Percentiles rank a stretch among this genome's conserved stretches.
phyloP scores from a whole-genome alignment of 148 eudicot genomes.

The Mesembryanthemum crystallinum region DNA sequence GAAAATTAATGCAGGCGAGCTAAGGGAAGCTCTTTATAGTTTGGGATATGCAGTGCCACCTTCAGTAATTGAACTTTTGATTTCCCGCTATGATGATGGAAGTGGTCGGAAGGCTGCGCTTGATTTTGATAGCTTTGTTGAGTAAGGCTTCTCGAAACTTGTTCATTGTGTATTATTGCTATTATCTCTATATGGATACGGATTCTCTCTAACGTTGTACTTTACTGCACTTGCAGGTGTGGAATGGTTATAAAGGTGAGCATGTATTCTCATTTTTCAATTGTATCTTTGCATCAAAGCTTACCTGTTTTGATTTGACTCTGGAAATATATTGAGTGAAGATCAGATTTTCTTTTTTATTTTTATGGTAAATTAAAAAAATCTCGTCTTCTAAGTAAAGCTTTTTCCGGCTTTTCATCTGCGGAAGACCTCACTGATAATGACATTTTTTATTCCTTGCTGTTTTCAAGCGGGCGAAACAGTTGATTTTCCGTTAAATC shows the following conservation, averaged over 20 bases:
- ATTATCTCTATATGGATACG: neutral
- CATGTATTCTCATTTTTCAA: constrained; percentile 12
- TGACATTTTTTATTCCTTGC: neutral
- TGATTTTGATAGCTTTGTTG: constrained; percentile 63
- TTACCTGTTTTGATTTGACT: neutral
- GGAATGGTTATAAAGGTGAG: constrained; percentile 77
- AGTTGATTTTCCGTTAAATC: neutral
- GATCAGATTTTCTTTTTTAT: too few species aligned
- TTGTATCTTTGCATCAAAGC: neutral
- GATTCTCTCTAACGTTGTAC: constrained; percentile 8
- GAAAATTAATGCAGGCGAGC: constrained; percentile 54
- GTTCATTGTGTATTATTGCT: neutral
- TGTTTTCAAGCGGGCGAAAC: neutral
- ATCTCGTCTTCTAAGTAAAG: too few species aligned
- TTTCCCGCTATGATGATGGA: constrained; percentile 53
- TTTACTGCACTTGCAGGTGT: constrained; percentile 46
- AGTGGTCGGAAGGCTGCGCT: constrained; percentile 51
- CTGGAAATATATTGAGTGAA: neutral
- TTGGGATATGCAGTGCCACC: constrained; percentile 69
- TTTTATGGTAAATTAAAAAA: too few species aligned
- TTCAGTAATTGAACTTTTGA: constrained; percentile 63
- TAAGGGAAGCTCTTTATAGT: constrained; percentile 66
- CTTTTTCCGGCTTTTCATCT: neutral
- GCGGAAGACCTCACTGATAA: neutral
- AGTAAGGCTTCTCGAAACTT: constrained; percentile 46